Conservation (phyloP, 306 rosid species). For the Citrullus colocynthis region DNA sequence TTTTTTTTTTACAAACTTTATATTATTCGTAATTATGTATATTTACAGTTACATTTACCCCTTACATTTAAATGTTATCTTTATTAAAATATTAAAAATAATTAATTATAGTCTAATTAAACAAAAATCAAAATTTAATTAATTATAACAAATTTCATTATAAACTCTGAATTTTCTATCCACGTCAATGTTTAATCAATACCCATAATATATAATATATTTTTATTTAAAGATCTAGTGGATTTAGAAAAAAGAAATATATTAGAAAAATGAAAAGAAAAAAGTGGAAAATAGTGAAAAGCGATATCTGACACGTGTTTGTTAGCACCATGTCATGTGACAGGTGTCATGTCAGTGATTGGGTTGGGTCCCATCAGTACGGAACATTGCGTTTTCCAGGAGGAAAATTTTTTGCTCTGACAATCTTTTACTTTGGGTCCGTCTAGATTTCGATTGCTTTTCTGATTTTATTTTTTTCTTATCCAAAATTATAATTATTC, state of each 20-base stretch:
- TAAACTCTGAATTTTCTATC: too few species aligned
- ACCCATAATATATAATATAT: too few species aligned
- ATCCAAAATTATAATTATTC: too few species aligned
- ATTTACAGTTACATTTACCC: too few species aligned
- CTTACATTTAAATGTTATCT: too few species aligned
- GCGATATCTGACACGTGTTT: not conserved
- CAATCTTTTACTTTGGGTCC: not conserved
- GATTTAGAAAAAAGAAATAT: not conserved
- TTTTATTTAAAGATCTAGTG: not conserved
- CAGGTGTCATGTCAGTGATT: not conserved
- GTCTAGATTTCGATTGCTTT: not conserved
- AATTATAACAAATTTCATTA: too few species aligned
- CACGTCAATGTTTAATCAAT: not conserved
- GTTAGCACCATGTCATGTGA: not conserved
- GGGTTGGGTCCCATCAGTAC: constrained; percentile 5
- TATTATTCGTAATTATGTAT: too few species aligned
- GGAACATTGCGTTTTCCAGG: not conserved
- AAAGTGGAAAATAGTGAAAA: not conserved
- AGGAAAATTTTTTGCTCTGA: not conserved
- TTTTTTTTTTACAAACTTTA: too few species aligned
- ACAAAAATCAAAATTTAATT: too few species aligned
- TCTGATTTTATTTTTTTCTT: not conserved
- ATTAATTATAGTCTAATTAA: too few species aligned
- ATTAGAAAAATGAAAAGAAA: not conserved
- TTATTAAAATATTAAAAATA: too few species aligned